Evolutionary conservation across 1,284 basidiomycete species (phyloP).

Genomic region (Chalciporus sp.): DNA sequence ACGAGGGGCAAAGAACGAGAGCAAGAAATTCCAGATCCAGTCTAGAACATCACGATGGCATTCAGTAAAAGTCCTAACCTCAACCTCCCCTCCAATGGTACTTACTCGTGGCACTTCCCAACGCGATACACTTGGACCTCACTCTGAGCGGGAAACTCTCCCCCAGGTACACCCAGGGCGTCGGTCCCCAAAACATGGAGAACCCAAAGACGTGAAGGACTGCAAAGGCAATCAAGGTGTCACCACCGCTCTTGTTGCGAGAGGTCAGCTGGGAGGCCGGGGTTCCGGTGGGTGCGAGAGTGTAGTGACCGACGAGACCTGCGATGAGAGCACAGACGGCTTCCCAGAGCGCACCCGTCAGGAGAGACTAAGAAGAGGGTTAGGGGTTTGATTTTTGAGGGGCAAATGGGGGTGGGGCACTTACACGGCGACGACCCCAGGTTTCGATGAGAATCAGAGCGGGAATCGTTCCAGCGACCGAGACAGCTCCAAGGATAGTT

Average conservation of each 20-base stretch:
- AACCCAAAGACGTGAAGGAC: constrained; percentile 60
- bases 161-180: constrained; percentile 61
- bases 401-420: constrained; percentile 12
- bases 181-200: constrained; percentile 58
- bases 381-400: neutral
- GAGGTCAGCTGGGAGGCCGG: constrained; percentile 41
- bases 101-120: constrained; percentile 56
- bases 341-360: constrained; percentile 67
- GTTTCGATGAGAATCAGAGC: constrained; percentile 67
- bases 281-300: constrained; percentile 47
- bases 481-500: constrained; percentile 68
- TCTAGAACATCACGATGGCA: constrained; percentile 29
- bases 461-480: constrained; percentile 64
- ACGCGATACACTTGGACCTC: constrained; percentile 59
- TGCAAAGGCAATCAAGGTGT: constrained; percentile 59
- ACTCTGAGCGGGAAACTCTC: constrained; percentile 66
- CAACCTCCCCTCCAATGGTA: neutral
- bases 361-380: constrained; percentile 49
- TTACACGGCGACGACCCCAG: constrained; percentile 61
- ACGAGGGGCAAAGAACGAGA: constrained; percentile 54
- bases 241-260: constrained; percentile 48
- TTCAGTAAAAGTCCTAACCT: too few relatives aligned
- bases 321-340: constrained; percentile 66
- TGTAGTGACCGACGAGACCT: constrained; percentile 72
- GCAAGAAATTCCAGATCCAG: constrained; percentile 63